phyloP scores from a whole-genome alignment of 306 rosid genomes.

The Medicago ruthenica region DNA sequence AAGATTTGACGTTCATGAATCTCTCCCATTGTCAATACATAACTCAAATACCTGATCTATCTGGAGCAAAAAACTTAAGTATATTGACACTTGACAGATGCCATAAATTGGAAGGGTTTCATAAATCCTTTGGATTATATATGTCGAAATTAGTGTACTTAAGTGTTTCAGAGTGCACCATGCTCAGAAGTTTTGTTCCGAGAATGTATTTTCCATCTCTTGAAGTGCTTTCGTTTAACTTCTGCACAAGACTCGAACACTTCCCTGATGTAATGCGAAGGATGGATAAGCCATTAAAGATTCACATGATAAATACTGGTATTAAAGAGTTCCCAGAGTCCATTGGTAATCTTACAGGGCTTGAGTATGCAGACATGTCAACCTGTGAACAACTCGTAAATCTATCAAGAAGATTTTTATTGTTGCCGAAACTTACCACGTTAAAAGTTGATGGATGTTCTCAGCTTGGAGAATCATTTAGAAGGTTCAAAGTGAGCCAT shows the following conservation, averaged over 20 bases:
- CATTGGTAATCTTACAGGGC: background rate
- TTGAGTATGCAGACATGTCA: background rate
- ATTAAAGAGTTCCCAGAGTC: no score
- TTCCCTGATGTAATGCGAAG: background rate
- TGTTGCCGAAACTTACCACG: background rate
- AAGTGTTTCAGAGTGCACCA: background rate
- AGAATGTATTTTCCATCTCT: background rate
- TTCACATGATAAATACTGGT: no score
- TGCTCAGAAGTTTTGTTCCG: background rate
- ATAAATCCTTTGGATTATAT: background rate
- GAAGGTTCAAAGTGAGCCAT: background rate
- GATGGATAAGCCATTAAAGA: background rate
- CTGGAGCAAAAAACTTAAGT: background rate
- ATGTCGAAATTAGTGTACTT: background rate
- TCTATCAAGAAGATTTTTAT: background rate
- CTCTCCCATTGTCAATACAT: background rate
- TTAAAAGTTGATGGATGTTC: background rate
- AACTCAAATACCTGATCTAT: background rate
- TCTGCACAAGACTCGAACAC: background rate
- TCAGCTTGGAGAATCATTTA: background rate
- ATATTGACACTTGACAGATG: background rate
- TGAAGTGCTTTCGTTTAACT: background rate
- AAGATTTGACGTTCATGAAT: background rate
- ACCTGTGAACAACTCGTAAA: background rate
- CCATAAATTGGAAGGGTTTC: background rate